Evolutionary conservation across 2,329 filamentous ascomycete species (phyloP).

Genomic region (Alternaria arborescens): DNA sequence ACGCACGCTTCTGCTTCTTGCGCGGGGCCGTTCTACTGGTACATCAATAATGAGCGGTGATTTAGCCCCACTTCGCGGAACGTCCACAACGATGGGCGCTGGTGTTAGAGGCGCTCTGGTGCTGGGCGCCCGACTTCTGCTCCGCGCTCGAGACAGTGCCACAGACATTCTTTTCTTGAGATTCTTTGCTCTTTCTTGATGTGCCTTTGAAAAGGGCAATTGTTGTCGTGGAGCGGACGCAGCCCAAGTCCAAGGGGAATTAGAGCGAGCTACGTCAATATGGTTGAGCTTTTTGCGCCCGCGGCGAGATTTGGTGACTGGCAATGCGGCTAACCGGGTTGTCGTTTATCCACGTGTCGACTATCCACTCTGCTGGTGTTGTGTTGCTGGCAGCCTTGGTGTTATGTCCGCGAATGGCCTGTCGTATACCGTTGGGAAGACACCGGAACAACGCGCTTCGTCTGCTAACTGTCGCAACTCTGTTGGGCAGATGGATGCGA

Average conservation of each 20-base stretch:
- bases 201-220: conserved; percentile 29
- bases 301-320: conserved; percentile 22
- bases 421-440: conserved; percentile 12
- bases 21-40: conserved; percentile 30
- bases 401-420: conserved; percentile 12
- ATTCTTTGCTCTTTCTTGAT: conserved; percentile 23
- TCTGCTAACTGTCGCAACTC: conserved; percentile 4
- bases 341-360: conserved; percentile 14
- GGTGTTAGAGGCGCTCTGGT: conserved; percentile 30
- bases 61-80: conserved; percentile 33
- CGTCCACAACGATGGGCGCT: conserved; percentile 37
- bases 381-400: conserved; percentile 14
- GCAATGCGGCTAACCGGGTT: conserved; percentile 14
- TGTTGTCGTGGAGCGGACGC: conserved; percentile 29
- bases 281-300: conserved; percentile 25
- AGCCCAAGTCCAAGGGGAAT: conserved; percentile 33
- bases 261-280: conserved; percentile 33
- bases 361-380: conserved; percentile 15
- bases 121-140: conserved; percentile 43
- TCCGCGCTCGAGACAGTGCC: conserved; percentile 40
- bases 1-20: conserved; percentile 38
- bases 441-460: conserved; percentile 13
- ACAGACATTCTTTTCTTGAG: conserved; percentile 34
- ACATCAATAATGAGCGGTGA: conserved; percentile 43
- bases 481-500: neutral